Evolutionary conservation across 169 alveolate species (phyloP).

Genomic region (Neospora caninum): DNA sequence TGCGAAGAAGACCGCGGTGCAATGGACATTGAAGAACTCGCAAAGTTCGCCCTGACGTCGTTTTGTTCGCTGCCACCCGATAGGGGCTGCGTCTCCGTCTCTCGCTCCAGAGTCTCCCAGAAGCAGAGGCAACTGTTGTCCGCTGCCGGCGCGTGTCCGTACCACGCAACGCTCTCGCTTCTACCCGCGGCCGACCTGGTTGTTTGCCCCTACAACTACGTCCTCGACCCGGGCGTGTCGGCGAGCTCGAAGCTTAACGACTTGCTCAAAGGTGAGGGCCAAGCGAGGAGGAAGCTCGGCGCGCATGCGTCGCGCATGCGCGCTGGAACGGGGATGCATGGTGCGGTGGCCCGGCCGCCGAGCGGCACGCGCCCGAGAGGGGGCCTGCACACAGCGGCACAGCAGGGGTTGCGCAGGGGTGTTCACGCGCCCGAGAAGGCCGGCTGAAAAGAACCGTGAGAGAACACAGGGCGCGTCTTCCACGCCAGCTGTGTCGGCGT

Average conservation of each 20-base stretch:
- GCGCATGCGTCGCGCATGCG: too few relatives aligned
- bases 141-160: conserved; percentile 31
- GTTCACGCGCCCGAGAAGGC: too few relatives aligned
- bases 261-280: neutral
- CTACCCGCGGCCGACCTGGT: conserved; percentile 24
- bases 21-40: neutral
- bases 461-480: too few relatives aligned
- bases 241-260: conserved; percentile 25
- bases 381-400: too few relatives aligned
- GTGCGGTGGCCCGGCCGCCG: too few relatives aligned
- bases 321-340: too few relatives aligned
- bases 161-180: conserved; percentile 34
- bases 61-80: neutral
- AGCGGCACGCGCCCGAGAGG: too few relatives aligned
- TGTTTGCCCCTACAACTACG: conserved; percentile 33
- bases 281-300: too few relatives aligned
- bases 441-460: too few relatives aligned
- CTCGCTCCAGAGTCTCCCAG: neutral
- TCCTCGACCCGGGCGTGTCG: conserved; percentile 40
- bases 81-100: neutral
- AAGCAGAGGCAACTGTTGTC: neutral
- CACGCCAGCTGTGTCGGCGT: too few relatives aligned
- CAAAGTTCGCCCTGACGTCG: neutral
- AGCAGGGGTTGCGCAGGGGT: too few relatives aligned
- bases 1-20: neutral